Evolutionary conservation across 1,284 basidiomycete genomes (phyloP).

Genomic region (Microbotryum scabiosae): DNA sequence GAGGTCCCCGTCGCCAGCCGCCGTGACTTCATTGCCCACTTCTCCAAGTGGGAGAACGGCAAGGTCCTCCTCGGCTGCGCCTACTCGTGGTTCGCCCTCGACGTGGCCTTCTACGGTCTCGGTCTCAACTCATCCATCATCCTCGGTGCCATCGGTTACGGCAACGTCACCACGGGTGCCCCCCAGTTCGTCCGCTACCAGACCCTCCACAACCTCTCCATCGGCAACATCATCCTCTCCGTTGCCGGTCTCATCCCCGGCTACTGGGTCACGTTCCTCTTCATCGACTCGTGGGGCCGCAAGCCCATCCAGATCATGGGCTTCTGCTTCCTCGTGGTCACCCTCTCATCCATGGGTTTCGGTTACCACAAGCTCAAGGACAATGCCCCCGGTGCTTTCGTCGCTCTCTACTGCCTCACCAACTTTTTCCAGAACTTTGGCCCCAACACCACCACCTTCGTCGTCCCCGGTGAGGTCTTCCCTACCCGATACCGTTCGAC

Average conservation of each 20-base stretch:
- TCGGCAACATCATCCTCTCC: slow-evolving; percentile 47
- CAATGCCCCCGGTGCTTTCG: slow-evolving; percentile 53
- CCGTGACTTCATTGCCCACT: slow-evolving; percentile 56
- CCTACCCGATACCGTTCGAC: slow-evolving; percentile 59
- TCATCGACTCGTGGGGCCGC: slow-evolving; percentile 64
- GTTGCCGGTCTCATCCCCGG: slow-evolving; percentile 62
- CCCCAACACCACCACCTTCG: slow-evolving; percentile 70
- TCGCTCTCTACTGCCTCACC: slow-evolving; percentile 64
- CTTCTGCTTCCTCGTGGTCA: slow-evolving; percentile 52
- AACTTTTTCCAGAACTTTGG: slow-evolving; percentile 52
- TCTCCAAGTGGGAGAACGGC: slow-evolving; percentile 55
- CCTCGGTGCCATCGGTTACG: slow-evolving; percentile 49
- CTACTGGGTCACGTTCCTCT: slow-evolving; percentile 60
- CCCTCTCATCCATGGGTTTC: slow-evolving; percentile 49
- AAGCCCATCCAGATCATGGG: slow-evolving; percentile 52
- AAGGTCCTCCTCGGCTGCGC: slow-evolving; percentile 58
- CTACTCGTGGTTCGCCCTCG: slow-evolving; percentile 52
- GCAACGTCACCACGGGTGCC: slow-evolving; percentile 38
- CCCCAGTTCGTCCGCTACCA: slow-evolving; percentile 40
- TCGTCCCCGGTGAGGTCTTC: slow-evolving; percentile 76
- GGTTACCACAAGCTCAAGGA: slow-evolving; percentile 59
- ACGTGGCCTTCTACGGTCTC: slow-evolving; percentile 61
- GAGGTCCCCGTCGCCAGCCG: slow-evolving; percentile 50
- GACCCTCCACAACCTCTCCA: slow-evolving; percentile 41
- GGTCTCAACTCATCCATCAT: slow-evolving; percentile 65